Evolutionary conservation across 225 moss, liverwort and hornwort genomes (phyloP).

Genomic region (Pseudisothecium myosuroides): DNA sequence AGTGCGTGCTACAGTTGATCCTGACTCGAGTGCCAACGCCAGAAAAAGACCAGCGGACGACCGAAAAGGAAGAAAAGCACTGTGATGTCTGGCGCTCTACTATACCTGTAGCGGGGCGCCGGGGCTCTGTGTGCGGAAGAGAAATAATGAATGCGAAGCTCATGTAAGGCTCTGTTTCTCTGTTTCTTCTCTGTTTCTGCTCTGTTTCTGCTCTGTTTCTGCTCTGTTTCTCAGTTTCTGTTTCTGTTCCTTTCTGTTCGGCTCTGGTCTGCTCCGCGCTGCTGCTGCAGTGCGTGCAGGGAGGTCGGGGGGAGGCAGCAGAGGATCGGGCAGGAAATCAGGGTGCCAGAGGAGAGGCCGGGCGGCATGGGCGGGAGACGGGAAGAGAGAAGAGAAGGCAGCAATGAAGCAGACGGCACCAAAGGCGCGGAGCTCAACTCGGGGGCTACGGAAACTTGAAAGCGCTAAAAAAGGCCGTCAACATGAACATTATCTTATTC

Average conservation of each 20-base stretch:
- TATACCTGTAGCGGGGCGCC: not conserved
- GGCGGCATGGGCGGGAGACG: constrained; percentile 14
- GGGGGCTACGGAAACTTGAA: not conserved
- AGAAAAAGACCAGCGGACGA: not conserved
- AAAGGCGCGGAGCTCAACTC: not conserved
- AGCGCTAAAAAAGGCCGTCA: not conserved
- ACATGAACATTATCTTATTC: not conserved
- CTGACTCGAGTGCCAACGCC: not conserved
- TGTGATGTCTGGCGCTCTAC: not conserved
- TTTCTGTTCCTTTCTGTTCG: not conserved
- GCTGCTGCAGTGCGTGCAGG: constrained; percentile 1
- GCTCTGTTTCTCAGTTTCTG: not conserved
- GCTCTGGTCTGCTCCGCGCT: constrained; percentile 2
- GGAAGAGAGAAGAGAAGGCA: too few relatives aligned
- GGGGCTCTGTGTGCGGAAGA: not conserved
- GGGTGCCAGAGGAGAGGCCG: constrained; percentile 6
- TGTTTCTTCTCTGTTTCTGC: not conserved
- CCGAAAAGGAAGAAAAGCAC: not conserved
- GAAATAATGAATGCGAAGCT: not conserved
- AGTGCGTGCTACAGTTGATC: not conserved
- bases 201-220: not conserved
- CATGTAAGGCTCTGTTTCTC: not conserved
- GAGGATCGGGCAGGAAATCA: constrained; percentile 28
- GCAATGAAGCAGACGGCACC: not conserved
- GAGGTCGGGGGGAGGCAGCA: not conserved